These are phyloP conservation scores for Yamadazyma triangularis DNA, from an alignment of 1,139 yeast species.

Conservation along the genomic window DNA sequence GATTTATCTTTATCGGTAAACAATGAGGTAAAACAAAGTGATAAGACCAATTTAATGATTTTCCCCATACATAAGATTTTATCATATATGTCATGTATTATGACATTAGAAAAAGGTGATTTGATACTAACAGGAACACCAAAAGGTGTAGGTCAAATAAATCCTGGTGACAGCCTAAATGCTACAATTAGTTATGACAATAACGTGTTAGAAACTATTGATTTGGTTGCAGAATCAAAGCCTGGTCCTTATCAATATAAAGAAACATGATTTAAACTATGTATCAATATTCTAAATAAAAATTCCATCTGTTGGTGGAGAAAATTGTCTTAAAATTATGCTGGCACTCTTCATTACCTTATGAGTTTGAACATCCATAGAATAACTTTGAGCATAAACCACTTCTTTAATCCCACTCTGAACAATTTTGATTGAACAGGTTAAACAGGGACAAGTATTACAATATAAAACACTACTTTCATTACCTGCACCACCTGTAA, in stretches of 20 bases:
- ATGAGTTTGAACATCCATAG: slow-evolving; percentile 79
- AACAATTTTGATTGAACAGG: slow-evolving; percentile 91
- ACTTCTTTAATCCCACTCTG: slow-evolving; percentile 90
- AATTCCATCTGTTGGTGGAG: slow-evolving; percentile 52
- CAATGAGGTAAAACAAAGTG: slow-evolving; percentile 68
- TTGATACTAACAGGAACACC: slow-evolving; percentile 94
- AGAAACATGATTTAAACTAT: slow-evolving; percentile 33
- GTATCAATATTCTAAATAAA: slow-evolving; percentile 21
- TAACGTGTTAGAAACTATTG: slow-evolving; percentile 47
- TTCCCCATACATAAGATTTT: slow-evolving; percentile 81
- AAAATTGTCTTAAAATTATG: slow-evolving; percentile 67
- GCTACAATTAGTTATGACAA: slow-evolving; percentile 61
- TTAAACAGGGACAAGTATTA: slow-evolving; percentile 95
- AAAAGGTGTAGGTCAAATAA: slow-evolving; percentile 87
- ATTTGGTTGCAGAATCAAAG: slow-evolving; percentile 54
- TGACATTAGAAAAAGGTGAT: slow-evolving; percentile 91
- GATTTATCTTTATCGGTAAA: slow-evolving; percentile 66
- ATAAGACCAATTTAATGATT: slow-evolving; percentile 79
- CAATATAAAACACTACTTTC: slow-evolving; percentile 71
- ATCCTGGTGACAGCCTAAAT: slow-evolving; percentile 70
- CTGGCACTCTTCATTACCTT: slow-evolving; percentile 72
- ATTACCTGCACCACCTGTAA: slow-evolving; percentile 23
- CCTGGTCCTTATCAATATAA: slow-evolving; percentile 77
- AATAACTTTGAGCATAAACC: slow-evolving; percentile 88
- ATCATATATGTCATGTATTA: slow-evolving; percentile 75